phyloP scores from a whole-genome alignment of 108 stramenopile species.

The Discostella stelligeroides region DNA sequence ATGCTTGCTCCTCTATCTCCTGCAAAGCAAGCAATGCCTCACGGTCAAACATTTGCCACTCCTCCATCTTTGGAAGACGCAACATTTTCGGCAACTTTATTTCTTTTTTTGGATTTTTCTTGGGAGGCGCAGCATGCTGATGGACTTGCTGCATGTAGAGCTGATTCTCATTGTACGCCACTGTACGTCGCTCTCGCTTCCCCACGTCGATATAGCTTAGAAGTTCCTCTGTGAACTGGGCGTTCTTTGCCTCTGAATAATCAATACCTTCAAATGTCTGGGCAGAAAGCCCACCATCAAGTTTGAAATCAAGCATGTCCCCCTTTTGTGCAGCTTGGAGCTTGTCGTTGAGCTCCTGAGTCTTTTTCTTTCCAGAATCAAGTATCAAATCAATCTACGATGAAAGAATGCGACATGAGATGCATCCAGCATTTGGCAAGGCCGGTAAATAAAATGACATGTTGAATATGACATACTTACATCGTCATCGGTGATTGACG shows the following conservation, averaged over 20 bases:
- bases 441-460: too few relatives aligned
- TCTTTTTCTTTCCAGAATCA: constrained; percentile 88
- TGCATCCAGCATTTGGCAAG: too few relatives aligned
- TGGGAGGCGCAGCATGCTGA: neutral
- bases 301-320: constrained; percentile 91
- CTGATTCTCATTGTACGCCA: constrained; percentile 85
- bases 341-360: constrained; percentile 89
- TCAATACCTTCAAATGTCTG: constrained; percentile 92
- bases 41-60: constrained; percentile 95
- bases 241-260: constrained; percentile 68
- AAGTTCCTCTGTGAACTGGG: constrained; percentile 81
- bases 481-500: constrained; percentile 92
- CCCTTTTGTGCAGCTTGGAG: constrained; percentile 93
- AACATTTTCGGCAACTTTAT: constrained; percentile 87
- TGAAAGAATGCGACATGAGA: neutral
- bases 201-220: constrained; percentile 80
- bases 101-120: constrained; percentile 66
- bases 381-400: constrained; percentile 81
- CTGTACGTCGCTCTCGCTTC: constrained; percentile 76
- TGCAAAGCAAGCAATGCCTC: constrained; percentile 78
- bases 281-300: constrained; percentile 88
- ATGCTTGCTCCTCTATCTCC: constrained; percentile 81
- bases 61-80: constrained; percentile 92
- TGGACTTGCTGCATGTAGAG: constrained; percentile 70
- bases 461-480: constrained; percentile 36